phyloP scores from a whole-genome alignment of 2,329 filamentous ascomycete genomes.

The Ophiocordyceps robertsii region DNA sequence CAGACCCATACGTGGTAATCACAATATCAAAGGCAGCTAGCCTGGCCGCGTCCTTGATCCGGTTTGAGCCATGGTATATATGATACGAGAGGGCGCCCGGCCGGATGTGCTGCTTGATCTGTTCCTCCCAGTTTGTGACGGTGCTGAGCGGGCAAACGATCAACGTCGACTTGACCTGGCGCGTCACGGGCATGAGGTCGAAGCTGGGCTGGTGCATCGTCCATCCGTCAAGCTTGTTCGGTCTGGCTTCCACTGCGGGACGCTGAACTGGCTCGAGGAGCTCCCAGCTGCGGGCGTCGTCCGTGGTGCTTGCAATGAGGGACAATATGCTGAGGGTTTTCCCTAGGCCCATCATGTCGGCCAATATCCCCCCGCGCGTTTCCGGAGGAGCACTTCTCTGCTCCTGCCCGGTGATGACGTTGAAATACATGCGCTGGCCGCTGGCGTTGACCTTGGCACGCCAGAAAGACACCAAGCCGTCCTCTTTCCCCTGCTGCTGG shows the following conservation, averaged over 20 bases:
- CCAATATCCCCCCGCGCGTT: slow-evolving; percentile 60
- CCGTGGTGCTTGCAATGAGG: slow-evolving; percentile 53
- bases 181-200: slow-evolving; percentile 36
- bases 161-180: slow-evolving; percentile 68
- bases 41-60: slow-evolving; percentile 53
- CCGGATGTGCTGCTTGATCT: slow-evolving; percentile 71
- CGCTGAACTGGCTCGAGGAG: slow-evolving; percentile 36
- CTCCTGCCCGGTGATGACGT: slow-evolving; percentile 70
- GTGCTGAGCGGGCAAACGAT: slow-evolving; percentile 84
- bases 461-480: slow-evolving; percentile 65
- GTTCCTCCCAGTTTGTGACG: slow-evolving; percentile 87
- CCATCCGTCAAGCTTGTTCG: slow-evolving; percentile 15
- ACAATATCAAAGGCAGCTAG: slow-evolving; percentile 70
- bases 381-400: slow-evolving; percentile 48
- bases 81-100: slow-evolving; percentile 55
- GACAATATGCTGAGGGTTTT: slow-evolving; percentile 80
- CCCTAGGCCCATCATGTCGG: slow-evolving; percentile 82
- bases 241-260: slow-evolving; percentile 25
- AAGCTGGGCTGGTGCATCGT: slow-evolving; percentile 23
- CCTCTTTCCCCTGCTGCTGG: slow-evolving; percentile 42
- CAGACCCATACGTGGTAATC: slow-evolving; percentile 84
- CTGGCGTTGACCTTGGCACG: slow-evolving; percentile 38
- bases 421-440: slow-evolving; percentile 53
- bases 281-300: slow-evolving; percentile 50
- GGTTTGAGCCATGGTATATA: slow-evolving; percentile 73